Evolutionary conservation across 371 early-diverging fungal species (phyloP).

Genomic region (Lichtheimia ramosa): DNA sequence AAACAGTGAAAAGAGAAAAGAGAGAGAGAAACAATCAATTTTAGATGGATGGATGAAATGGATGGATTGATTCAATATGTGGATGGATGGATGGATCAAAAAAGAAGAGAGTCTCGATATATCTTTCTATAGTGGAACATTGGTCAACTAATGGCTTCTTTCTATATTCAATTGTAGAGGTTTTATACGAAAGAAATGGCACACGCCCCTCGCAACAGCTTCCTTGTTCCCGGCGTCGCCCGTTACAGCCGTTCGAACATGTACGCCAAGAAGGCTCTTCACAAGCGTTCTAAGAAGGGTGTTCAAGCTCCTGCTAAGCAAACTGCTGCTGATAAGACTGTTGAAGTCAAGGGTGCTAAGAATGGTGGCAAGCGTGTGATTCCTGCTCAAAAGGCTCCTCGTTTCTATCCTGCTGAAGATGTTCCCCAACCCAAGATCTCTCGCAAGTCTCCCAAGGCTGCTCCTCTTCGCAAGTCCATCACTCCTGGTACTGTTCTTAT

Average conservation of each 20-base stretch:
- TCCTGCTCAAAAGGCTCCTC: slow-evolving; percentile 71
- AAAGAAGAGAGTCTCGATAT: no score
- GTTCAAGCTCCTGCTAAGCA: slow-evolving; percentile 52
- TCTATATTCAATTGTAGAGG: slow-evolving; percentile 3
- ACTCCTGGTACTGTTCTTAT: slow-evolving; percentile 98
- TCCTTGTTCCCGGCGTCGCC: slow-evolving; percentile 82
- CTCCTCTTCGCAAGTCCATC: slow-evolving; percentile 85
- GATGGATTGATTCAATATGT: not conserved
- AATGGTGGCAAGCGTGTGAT: slow-evolving; percentile 81
- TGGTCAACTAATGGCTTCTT: not conserved
- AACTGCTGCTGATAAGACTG: slow-evolving; percentile 66
- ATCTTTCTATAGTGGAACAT: no score
- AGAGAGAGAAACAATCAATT: no score
- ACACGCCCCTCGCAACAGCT: slow-evolving; percentile 73
- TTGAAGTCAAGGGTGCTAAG: slow-evolving; percentile 79
- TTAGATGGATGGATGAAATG: no score
- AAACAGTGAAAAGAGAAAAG: no score
- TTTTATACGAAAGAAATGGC: slow-evolving; percentile 40
- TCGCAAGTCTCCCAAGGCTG: slow-evolving; percentile 79
- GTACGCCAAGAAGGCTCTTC: slow-evolving; percentile 82
- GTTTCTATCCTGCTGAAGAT: slow-evolving; percentile 90
- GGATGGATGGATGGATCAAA: slow-evolving; percentile 21
- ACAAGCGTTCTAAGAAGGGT: slow-evolving; percentile 74
- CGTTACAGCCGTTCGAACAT: slow-evolving; percentile 80
- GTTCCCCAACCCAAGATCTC: slow-evolving; percentile 73